phyloP scores from a whole-genome alignment of 2,329 filamentous ascomycete genomes.

The Venturia carpophila region DNA sequence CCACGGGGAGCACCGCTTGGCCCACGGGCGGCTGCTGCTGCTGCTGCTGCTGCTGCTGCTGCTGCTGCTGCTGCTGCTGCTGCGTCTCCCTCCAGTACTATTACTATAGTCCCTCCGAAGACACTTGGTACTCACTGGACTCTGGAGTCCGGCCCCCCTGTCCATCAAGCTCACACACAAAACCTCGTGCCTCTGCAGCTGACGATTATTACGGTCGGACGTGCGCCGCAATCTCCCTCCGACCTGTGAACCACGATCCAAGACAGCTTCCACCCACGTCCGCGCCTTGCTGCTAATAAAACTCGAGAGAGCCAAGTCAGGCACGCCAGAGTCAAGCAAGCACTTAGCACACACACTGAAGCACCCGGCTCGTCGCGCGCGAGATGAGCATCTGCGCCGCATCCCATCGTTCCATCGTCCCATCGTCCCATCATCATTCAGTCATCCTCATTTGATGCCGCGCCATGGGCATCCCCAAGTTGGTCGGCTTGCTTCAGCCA shows the following conservation, averaged over 20 bases:
- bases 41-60: no score
- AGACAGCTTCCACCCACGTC: not conserved
- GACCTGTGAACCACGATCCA: not conserved
- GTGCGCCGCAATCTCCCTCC: not conserved
- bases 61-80: not conserved
- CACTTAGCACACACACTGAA: no score
- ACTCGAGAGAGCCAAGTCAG: not conserved
- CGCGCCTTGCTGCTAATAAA: not conserved
- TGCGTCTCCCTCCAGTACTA: not conserved
- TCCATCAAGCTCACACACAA: not conserved
- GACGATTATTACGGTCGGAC: not conserved
- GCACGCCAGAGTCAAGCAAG: not conserved
- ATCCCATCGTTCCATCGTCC: no score
- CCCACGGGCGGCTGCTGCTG: no score
- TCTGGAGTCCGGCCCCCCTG: no score
- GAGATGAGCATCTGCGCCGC: not conserved
- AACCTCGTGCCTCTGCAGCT: not conserved
- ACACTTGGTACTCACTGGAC: no score
- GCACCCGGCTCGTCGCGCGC: not conserved
- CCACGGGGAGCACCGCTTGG: no score
- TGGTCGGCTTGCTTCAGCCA: slow-evolving; percentile 10
- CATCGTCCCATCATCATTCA: not conserved
- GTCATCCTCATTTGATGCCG: not conserved
- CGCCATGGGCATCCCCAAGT: slow-evolving; percentile 7
- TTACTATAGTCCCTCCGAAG: no score